Evolutionary conservation across 1,284 basidiomycete species (phyloP), one percentile per base, ranked within the genome.

Genomic region (Ganoderma leucocontextum): DNA sequence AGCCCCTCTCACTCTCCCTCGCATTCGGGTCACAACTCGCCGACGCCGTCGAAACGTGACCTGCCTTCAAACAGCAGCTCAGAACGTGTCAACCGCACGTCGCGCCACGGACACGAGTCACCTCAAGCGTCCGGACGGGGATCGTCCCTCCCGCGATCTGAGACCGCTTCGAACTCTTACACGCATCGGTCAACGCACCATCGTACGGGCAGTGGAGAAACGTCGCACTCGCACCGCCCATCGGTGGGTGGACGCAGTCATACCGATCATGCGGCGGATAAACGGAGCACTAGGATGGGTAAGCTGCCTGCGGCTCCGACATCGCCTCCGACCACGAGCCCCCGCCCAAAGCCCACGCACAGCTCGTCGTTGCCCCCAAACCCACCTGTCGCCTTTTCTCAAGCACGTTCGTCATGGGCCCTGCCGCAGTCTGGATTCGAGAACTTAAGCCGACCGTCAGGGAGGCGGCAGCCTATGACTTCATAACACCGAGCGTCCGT

Each of bases 11-110:
- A 70, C 49, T 67, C 71, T 15, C 71, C 68, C 10, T 64, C 69
- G 61, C 77, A 77, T 41, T 77, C 77, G 55, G 75, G 79, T 25
- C 77, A 75, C 70, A 77, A 76, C 6, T 78, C 78, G 17, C 77
- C 78, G 41, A 76, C 74, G 12, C 62, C 69, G n/a, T 68, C 63
- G 52, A 64, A 64, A 19, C 63, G 69, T 33, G 63, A 67, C 57
- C 63, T 72, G 53, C 72, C 75, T 41, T 39, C 68, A 1, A 74
- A 70, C 64, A 60, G 71, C 41, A 74, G 73, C 62, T 61, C 71
- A 60, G 74, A 74, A 38, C 71, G 74, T 41, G 72, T 77, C n/a
- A 73, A 73, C 52, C 62, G 72, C 55, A 65, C 70, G 57, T 72
- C 71, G 49, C 35, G 44, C 25, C 69, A 67, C 47, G 36, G 65